phyloP scores from a whole-genome alignment of 1,284 basidiomycete genomes.

The Pseudozyma hubeiensis region DNA sequence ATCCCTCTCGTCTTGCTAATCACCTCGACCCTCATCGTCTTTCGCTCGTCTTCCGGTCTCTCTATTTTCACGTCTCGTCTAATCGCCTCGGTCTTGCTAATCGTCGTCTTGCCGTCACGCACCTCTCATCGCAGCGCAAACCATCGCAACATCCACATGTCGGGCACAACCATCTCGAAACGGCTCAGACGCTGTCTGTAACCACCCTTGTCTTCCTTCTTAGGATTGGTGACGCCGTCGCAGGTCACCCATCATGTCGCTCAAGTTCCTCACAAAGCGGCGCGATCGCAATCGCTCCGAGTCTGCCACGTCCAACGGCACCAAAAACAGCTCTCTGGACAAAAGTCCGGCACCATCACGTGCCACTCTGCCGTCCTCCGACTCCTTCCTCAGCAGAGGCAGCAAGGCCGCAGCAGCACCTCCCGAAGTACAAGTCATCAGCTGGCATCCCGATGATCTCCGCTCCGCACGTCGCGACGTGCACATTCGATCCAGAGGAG shows the following conservation, averaged over 20 bases:
- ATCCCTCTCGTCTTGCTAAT: too few species aligned
- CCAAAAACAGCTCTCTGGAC: background rate
- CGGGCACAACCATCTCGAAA: too few species aligned
- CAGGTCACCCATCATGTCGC: constrained; percentile 18
- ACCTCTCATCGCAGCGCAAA: background rate
- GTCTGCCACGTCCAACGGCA: background rate
- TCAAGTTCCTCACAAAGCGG: constrained; percentile 28
- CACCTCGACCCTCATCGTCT: background rate
- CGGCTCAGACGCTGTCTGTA: background rate
- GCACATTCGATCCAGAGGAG: constrained; percentile 5
- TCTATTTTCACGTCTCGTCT: background rate
- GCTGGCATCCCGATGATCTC: constrained; percentile 14
- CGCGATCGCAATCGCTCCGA: constrained; percentile 25
- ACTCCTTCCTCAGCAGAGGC: background rate
- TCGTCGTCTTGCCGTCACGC: background rate
- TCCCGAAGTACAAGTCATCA: constrained; percentile 36
- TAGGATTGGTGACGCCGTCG: background rate
- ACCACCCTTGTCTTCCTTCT: background rate
- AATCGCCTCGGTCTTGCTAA: background rate
- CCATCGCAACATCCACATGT: too few species aligned
- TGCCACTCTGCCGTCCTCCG: background rate
- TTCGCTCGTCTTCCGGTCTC: background rate
- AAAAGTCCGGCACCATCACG: background rate
- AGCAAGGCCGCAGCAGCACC: constrained; percentile 9
- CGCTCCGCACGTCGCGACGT: constrained; percentile 11